Percentiles rank a stretch among this genome's conserved stretches.
Conservation (phyloP, 2,329 filamentous ascomycete species). For the Colletotrichum plurivorum region DNA sequence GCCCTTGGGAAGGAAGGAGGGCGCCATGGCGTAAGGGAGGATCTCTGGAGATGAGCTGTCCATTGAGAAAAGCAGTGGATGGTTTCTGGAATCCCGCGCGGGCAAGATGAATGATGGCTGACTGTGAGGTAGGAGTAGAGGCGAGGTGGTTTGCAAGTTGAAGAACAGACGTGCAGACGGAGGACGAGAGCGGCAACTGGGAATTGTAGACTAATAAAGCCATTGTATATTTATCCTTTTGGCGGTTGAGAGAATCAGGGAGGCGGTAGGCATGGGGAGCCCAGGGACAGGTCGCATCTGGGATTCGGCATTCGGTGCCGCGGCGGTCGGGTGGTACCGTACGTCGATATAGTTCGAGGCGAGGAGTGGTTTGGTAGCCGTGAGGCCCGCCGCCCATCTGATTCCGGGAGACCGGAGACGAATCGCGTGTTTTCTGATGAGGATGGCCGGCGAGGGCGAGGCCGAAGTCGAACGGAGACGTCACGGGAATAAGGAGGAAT, state of each 20-base stretch:
- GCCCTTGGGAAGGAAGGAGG: slow-evolving; percentile 10
- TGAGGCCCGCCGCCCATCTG: not conserved
- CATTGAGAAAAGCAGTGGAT: slow-evolving; percentile 6
- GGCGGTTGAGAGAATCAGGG: slow-evolving; percentile 12
- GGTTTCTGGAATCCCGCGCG: no score
- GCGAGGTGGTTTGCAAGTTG: slow-evolving; percentile 22
- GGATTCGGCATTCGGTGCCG: slow-evolving; percentile 37
- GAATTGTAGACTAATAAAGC: not conserved
- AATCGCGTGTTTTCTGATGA: slow-evolving; percentile 26
- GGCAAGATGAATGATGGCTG: slow-evolving; percentile 8
- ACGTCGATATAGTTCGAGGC: no score
- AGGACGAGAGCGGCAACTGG: slow-evolving; percentile 9
- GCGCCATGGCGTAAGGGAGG: slow-evolving; percentile 22
- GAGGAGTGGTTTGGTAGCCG: no score
- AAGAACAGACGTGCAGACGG: slow-evolving; percentile 13
- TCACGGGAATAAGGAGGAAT: slow-evolving; percentile 25
- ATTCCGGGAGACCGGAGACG: slow-evolving; percentile 30
- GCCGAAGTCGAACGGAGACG: slow-evolving; percentile 28
- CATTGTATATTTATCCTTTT: slow-evolving; percentile 14
- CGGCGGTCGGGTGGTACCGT: slow-evolving; percentile 10
- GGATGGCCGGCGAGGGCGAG: slow-evolving; percentile 1
- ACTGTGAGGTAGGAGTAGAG: not conserved
- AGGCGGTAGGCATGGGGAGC: not conserved
- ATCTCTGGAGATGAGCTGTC: slow-evolving; percentile 23
- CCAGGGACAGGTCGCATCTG: slow-evolving; percentile 11